These are phyloP conservation scores for Rhizoclosmatium sp. DNA, from an alignment of 192 early-diverging fungal genomes.

Conservation along the genomic window DNA sequence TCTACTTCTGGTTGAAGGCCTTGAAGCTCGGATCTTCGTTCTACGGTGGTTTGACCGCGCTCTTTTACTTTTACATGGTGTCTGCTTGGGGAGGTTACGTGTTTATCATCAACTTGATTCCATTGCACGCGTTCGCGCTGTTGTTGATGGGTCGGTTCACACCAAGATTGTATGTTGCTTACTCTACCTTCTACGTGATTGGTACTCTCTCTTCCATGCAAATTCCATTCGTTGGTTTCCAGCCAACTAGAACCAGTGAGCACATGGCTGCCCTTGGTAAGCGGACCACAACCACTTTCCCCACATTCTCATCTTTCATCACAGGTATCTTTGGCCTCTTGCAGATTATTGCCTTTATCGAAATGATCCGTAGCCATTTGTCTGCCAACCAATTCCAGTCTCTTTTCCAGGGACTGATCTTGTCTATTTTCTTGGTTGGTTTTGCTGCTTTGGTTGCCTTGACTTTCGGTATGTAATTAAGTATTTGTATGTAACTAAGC, in stretches of 20 bases:
- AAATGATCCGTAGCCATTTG: slow-evolving; percentile 79
- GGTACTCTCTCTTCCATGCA: slow-evolving; percentile 98
- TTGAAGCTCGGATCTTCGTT: slow-evolving; percentile 93
- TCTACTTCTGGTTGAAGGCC: slow-evolving; percentile 98
- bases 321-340: slow-evolving; percentile 92
- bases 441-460: slow-evolving; percentile 74
- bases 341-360: slow-evolving; percentile 94
- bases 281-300: background rate
- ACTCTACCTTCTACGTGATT: slow-evolving; percentile 97
- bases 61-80: slow-evolving; percentile 99
- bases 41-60: slow-evolving; percentile 83
- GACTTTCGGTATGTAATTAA: slow-evolving; percentile 57
- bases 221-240: slow-evolving; percentile 99
- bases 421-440: slow-evolving; percentile 61
- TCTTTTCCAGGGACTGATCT: slow-evolving; percentile 75
- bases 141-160: slow-evolving; percentile 97
- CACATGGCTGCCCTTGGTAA: slow-evolving; percentile 98
- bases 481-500: background rate
- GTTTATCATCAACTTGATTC: slow-evolving; percentile 99
- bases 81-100: slow-evolving; percentile 99
- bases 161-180: slow-evolving; percentile 91
- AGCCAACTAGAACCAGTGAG: slow-evolving; percentile 94
- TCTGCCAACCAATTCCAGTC: slow-evolving; percentile 86
- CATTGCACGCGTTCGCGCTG: slow-evolving; percentile 93
- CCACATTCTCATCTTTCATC: slow-evolving; percentile 5